Evolutionary conservation across 106 monocot species (phyloP).

Genomic region (Allium fistulosum): DNA sequence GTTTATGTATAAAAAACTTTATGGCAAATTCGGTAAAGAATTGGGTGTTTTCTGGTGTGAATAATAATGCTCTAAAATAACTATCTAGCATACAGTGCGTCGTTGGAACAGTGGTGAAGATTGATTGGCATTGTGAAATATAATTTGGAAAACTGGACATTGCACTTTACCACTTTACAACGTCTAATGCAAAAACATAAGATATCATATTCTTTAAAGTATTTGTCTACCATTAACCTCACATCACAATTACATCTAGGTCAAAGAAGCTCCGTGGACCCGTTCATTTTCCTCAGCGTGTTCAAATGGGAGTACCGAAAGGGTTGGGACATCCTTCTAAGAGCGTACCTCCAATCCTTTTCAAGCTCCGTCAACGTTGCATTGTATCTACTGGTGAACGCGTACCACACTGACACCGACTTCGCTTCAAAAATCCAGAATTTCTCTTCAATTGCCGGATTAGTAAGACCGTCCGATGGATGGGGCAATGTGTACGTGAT

Average conservation of each 20-base stretch:
- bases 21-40: too few species aligned
- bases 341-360: conserved; percentile 38
- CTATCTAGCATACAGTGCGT: too few species aligned
- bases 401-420: conserved; percentile 44
- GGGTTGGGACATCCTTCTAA: conserved; percentile 62
- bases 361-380: conserved; percentile 21
- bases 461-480: conserved; percentile 21
- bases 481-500: conserved; percentile 34
- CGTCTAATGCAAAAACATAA: too few species aligned
- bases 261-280: background rate
- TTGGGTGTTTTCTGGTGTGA: too few species aligned
- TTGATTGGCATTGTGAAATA: too few species aligned
- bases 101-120: too few species aligned
- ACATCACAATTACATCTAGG: background rate
- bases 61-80: too few species aligned
- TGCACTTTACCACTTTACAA: too few species aligned
- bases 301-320: conserved; percentile 74
- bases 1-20: too few species aligned
- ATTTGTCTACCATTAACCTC: too few species aligned
- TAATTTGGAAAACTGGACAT: too few species aligned
- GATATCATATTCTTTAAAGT: too few species aligned
- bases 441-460: conserved; percentile 9
- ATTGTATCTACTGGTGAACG: conserved; percentile 29
- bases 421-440: conserved; percentile 19
- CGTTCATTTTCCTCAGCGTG: conserved; percentile 47